These are phyloP conservation scores for Sporisorium sorghi DNA, from an alignment of 1,284 basidiomycete genomes.

Conservation along the genomic window DNA sequence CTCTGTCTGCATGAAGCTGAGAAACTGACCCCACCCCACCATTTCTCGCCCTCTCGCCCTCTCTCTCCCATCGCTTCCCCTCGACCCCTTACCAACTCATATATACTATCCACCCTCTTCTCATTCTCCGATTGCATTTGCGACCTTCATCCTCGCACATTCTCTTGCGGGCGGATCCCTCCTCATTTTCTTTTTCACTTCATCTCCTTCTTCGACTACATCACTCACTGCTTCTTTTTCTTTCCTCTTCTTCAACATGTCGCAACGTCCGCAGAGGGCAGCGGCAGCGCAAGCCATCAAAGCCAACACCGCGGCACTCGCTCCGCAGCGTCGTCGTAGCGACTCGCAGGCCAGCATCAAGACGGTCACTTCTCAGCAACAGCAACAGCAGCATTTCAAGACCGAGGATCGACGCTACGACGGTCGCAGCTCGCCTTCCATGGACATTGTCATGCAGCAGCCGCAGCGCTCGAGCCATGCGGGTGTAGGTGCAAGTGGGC, in stretches of 20 bases:
- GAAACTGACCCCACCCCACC: slow-evolving; percentile 16
- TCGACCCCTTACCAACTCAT: slow-evolving; percentile 3
- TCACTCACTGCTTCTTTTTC: no score
- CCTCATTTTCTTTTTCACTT: slow-evolving; percentile 9
- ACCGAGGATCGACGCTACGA: slow-evolving; percentile 19
- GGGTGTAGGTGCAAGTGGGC: background rate
- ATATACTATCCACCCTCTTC: background rate
- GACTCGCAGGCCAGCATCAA: slow-evolving; percentile 31
- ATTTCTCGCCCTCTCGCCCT: background rate
- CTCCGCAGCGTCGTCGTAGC: slow-evolving; percentile 28
- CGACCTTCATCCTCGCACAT: no score
- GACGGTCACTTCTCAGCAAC: slow-evolving; percentile 32
- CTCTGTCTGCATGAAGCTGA: slow-evolving; percentile 2
- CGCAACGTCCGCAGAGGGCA: slow-evolving; percentile 42
- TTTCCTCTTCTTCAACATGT: slow-evolving; percentile 10
- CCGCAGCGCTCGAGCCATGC: slow-evolving; percentile 31
- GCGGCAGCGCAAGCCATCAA: slow-evolving; percentile 41
- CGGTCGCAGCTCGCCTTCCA: slow-evolving; percentile 24
- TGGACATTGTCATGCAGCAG: slow-evolving; percentile 37
- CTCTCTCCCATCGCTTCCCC: background rate
- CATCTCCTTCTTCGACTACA: no score
- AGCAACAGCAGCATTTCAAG: slow-evolving; percentile 10
- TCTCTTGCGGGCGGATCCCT: slow-evolving; percentile 11
- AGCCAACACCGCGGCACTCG: slow-evolving; percentile 27
- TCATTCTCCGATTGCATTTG: slow-evolving; percentile 1